These are phyloP conservation scores for Pestalotiopsis sp. DNA, from an alignment of 2,329 filamentous ascomycete species.

Conservation along the genomic window DNA sequence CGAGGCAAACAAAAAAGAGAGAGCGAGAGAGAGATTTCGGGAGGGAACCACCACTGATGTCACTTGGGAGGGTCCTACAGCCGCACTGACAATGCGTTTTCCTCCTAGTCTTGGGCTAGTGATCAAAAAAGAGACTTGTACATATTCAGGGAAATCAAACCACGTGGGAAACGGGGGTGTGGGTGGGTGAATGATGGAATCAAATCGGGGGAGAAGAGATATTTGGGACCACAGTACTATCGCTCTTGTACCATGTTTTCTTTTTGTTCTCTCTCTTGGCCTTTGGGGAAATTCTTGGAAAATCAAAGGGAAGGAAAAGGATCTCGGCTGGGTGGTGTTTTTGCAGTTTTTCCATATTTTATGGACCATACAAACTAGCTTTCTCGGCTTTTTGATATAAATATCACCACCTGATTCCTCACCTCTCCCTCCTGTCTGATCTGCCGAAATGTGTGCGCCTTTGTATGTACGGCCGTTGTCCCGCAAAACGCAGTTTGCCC, in stretches of 20 bases:
- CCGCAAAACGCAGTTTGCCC: background rate
- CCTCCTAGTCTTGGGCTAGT: background rate
- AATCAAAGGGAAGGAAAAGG: background rate
- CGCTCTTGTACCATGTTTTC: background rate
- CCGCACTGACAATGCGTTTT: background rate
- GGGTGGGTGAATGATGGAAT: too few species aligned
- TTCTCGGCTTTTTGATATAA: background rate
- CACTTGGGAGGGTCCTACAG: background rate
- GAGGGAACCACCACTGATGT: background rate
- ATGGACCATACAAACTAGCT: background rate
- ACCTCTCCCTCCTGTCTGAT: background rate
- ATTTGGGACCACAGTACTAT: background rate
- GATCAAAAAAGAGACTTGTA: background rate
- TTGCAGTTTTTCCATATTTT: background rate
- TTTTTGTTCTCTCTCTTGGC: background rate
- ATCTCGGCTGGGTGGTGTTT: background rate
- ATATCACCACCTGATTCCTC: background rate
- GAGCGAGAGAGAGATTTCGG: background rate
- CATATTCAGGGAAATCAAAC: background rate
- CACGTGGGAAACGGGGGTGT: background rate
- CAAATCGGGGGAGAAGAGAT: background rate
- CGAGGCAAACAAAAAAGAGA: background rate
- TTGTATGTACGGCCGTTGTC: background rate
- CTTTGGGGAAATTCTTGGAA: background rate
- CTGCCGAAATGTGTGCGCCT: background rate